A percentile compares a stretch with the other conserved stretches of the same genome.
phyloP scores from a whole-genome alignment of 164 flowering plant genomes.

The Sedum album region DNA sequence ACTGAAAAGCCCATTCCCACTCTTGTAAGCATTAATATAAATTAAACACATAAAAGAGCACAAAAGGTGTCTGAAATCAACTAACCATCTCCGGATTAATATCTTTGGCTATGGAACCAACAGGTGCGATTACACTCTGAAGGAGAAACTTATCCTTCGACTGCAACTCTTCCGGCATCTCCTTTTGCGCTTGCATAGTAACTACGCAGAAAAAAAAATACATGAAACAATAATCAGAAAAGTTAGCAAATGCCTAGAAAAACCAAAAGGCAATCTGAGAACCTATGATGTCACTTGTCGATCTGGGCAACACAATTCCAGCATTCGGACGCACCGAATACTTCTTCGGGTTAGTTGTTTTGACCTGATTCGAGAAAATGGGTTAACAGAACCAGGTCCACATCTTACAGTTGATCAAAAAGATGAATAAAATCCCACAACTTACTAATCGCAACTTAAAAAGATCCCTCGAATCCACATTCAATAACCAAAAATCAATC shows the following conservation, averaged over 20 bases:
- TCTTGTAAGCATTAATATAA: background rate
- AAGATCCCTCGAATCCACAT: background rate
- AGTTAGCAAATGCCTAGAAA: background rate
- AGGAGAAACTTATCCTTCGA: constrained; percentile 53
- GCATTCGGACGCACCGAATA: constrained; percentile 76
- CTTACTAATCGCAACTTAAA: background rate
- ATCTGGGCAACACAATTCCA: constrained; percentile 48
- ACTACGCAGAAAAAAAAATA: constrained; percentile 23
- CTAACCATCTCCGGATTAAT: constrained; percentile 45
- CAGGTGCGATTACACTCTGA: constrained; percentile 33
- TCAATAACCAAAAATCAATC: background rate
- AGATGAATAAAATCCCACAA: background rate
- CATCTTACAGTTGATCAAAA: background rate
- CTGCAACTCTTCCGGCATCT: constrained; percentile 44
- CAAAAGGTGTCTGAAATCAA: background rate
- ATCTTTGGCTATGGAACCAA: constrained; percentile 30
- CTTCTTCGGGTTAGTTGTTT: constrained; percentile 76
- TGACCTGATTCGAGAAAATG: constrained; percentile 30
- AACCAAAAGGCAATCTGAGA: background rate
- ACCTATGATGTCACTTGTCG: constrained; percentile 58
- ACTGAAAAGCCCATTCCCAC: constrained; percentile 23
- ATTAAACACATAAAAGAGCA: background rate
- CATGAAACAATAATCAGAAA: background rate
- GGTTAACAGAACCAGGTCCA: background rate
- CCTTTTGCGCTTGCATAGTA: constrained; percentile 57